Conservation (phyloP, 306 rosid species). For the Chamaecrista fasciculata region DNA sequence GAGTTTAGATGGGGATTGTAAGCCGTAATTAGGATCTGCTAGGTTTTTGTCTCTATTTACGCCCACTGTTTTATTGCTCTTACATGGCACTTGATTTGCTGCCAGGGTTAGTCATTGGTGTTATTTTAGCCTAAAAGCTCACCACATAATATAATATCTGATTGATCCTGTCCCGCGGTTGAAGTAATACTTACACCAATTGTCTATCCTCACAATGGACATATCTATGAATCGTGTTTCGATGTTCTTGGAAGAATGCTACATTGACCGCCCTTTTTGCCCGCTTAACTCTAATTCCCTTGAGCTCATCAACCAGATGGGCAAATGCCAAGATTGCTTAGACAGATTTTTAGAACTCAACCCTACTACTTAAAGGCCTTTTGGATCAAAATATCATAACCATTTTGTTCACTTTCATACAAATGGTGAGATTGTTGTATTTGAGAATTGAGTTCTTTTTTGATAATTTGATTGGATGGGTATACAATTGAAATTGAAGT, state of each 20-base stretch:
- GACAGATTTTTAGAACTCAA: neutral
- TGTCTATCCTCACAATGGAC: neutral
- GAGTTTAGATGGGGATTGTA: neutral
- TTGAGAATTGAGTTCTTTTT: neutral
- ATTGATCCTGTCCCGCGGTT: neutral
- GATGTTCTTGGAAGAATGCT: neutral
- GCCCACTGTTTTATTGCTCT: neutral
- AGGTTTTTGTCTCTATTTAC: neutral
- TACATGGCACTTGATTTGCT: neutral
- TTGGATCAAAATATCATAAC: neutral
- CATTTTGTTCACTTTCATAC: neutral
- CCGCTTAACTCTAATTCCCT: neutral
- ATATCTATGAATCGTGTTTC: neutral
- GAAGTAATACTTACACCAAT: too few relatives aligned
- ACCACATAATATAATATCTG: neutral
- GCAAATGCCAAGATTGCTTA: neutral
- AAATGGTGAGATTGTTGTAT: neutral
- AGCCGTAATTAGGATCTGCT: neutral
- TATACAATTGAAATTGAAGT: neutral
- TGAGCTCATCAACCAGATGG: neutral
- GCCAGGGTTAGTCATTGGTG: too few relatives aligned
- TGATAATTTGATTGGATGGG: neutral
- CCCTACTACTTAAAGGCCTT: neutral
- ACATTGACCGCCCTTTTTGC: neutral
- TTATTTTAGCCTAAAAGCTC: too few relatives aligned